Evolutionary conservation across 345 rosid genomes (phyloP).

Genomic region (Populus alba): DNA sequence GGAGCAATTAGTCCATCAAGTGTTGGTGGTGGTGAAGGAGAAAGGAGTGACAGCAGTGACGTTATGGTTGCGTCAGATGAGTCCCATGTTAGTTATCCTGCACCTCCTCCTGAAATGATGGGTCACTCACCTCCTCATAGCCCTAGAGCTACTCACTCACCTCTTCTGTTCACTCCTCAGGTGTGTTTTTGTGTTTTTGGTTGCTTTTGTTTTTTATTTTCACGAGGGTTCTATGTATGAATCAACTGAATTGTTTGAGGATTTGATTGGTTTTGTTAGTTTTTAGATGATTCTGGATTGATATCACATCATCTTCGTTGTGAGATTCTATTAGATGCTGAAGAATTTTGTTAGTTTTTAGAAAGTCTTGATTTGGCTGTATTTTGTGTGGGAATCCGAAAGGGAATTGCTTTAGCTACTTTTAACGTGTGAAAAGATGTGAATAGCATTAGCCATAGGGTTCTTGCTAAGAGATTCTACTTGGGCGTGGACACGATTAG

Average conservation of each 20-base stretch:
- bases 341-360: background rate
- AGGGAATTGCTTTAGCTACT: background rate
- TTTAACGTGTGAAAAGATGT: background rate
- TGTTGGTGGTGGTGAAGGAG: conserved; percentile 38
- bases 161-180: conserved; percentile 97
- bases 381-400: background rate
- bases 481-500: background rate
- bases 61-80: conserved; percentile 49
- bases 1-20: conserved; percentile 48
- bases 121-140: conserved; percentile 95
- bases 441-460: background rate
- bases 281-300: background rate
- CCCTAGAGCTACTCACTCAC: conserved; percentile 76
- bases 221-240: background rate
- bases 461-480: background rate
- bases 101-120: conserved; percentile 51
- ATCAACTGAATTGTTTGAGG: background rate
- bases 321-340: background rate
- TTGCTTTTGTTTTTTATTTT: background rate
- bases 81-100: conserved; percentile 8
- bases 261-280: background rate
- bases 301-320: background rate
- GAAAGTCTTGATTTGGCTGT: background rate
- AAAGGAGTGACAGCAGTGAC: conserved; percentile 28
- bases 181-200: conserved; percentile 20